Base-by-base conservation (phyloP, 164 flowering plant species). In the Protea cynaroides region DNA sequence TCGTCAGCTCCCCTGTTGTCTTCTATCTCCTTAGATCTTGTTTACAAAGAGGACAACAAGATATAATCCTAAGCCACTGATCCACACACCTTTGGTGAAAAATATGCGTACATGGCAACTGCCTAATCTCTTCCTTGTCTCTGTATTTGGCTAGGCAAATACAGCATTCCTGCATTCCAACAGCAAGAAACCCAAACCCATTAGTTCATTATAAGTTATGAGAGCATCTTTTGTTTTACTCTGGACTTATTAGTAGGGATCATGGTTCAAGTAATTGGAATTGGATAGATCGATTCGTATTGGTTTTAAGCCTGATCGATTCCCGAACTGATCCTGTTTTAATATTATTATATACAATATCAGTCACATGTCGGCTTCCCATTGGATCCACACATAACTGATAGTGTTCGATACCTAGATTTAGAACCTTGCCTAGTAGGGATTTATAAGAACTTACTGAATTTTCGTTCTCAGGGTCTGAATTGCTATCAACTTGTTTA, bases 21-120 rank as follows among this genome's bases (percentile, higher is more conserved):
- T 60, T 24, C 72, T 68, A 77, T 67, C 71, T 76, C 61, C 86
- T 79, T 12, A 88, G 69, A 64, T 82, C 83, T 75, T 87, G 85
- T 75, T 94, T 90, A 67, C 97, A 94, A 19, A 94, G 91, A 62
- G 98, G 98, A 64, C 98, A 94, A 58, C 86, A 94, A 44, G 97
- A 84, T 61, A 85, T 79, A 8, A 94, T 94, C 68, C 76, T 74
- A 65, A 94, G 95, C 98, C 98, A 94, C 43, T 94, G 96, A 74
- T 94, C 97, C 25, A 94, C 96, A 69, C 98, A 94, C 65, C 77
- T 82, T 11, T 79, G 85, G 75, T 90, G 98, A 72, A 89, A 90
- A 66, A 83, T 69, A 73, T 94, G 98, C 4, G 84, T 84, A 66
- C 98, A 94, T 37, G 92, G 91, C 72, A 94, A 67, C 70, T 86